Conservation (phyloP, 805 yeast species). For the Pichia scutulata region DNA sequence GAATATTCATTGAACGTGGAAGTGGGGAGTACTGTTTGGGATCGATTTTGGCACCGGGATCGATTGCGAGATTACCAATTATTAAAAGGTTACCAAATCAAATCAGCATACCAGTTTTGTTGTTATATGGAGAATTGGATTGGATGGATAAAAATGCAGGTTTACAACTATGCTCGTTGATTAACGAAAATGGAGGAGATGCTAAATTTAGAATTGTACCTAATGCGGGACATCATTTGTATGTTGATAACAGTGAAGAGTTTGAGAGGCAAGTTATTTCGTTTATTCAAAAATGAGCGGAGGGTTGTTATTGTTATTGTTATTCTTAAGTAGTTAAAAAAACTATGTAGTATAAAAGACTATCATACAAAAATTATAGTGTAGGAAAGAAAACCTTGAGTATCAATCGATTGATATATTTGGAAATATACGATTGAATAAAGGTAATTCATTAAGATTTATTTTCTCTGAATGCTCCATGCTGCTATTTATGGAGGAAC, state of each 20-base stretch:
- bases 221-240: conserved; percentile 48
- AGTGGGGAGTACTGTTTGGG: conserved; percentile 63
- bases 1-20: conserved; percentile 45
- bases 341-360: too few relatives aligned
- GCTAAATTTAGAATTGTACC: conserved; percentile 32
- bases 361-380: too few relatives aligned
- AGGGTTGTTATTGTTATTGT: too few relatives aligned
- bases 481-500: too few relatives aligned
- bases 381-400: neutral
- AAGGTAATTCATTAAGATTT: neutral
- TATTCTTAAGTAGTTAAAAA: too few relatives aligned
- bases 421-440: neutral
- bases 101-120: conserved; percentile 37
- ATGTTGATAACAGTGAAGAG: conserved; percentile 39
- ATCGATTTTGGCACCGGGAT: conserved; percentile 51
- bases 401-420: too few relatives aligned
- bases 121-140: conserved; percentile 62
- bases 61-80: conserved; percentile 48
- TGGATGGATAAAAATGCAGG: conserved; percentile 70
- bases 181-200: conserved; percentile 19
- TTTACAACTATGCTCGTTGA: conserved; percentile 31
- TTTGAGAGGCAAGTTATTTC: conserved; percentile 23
- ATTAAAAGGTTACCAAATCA: conserved; percentile 42
- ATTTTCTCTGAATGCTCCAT: too few relatives aligned
- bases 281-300: conserved; percentile 14